Percentiles rank a stretch among this genome's conserved stretches.
Conservation (phyloP, 345 rosid genomes). For the Mercurialis annua region DNA sequence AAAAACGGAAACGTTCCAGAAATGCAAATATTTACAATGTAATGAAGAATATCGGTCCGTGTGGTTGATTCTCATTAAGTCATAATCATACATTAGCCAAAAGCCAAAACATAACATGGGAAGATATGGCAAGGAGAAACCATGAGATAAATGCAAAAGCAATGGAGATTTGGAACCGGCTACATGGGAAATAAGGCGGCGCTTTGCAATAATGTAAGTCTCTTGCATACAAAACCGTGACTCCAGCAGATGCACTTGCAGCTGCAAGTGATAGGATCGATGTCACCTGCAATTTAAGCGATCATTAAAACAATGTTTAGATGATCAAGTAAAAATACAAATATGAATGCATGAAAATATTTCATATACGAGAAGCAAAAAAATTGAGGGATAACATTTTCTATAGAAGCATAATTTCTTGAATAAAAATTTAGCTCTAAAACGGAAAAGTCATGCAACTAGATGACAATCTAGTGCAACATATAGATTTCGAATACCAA, state of each 20-base stretch:
- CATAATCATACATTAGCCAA: constrained; percentile 33
- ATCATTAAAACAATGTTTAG: background rate
- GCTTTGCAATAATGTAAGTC: constrained; percentile 32
- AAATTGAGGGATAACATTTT: background rate
- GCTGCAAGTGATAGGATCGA: constrained; percentile 40
- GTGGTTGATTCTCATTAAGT: background rate
- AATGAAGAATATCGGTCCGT: background rate
- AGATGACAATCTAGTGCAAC: background rate
- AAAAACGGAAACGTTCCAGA: constrained; percentile 2
- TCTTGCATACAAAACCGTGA: constrained; percentile 26
- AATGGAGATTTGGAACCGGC: constrained; percentile 32
- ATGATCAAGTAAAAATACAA: background rate
- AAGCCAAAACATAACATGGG: constrained; percentile 42
- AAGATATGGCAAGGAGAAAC: constrained; percentile 36
- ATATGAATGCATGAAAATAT: background rate
- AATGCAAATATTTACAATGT: constrained; percentile 7
- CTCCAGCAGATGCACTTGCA: constrained; percentile 38
- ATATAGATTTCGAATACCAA: background rate
- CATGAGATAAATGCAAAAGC: constrained; percentile 35
- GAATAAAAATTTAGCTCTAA: background rate
- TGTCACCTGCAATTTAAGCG: constrained; percentile 32
- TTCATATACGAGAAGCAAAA: background rate
- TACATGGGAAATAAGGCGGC: constrained; percentile 20
- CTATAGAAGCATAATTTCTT: background rate
- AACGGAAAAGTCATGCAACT: background rate